Conservation (phyloP, 179 eudicot genomes). For the Monotropa hypopitys region DNA sequence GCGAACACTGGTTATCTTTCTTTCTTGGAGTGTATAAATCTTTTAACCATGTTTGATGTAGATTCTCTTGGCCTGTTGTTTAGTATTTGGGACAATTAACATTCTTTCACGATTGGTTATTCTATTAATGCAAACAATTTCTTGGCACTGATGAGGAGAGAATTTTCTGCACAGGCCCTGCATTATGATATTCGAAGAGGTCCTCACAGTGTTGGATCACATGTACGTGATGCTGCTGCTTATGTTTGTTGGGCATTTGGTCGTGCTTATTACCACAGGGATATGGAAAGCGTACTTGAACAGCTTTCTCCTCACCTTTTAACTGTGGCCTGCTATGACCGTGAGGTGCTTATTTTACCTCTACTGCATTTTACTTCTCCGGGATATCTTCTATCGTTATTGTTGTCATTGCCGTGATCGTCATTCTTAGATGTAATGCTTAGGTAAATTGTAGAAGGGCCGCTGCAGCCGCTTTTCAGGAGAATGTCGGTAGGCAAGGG, state of each 20-base stretch:
- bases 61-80: background rate
- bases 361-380: background rate
- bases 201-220: conserved; percentile 97
- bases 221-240: conserved; percentile 99
- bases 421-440: conserved; percentile 12
- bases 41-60: background rate
- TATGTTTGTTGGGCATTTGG: conserved; percentile 99
- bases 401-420: conserved; percentile 8
- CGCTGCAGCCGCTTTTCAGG: conserved; percentile 99
- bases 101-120: background rate
- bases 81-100: background rate
- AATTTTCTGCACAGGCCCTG: conserved; percentile 45
- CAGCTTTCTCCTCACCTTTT: conserved; percentile 88
- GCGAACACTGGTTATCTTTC: background rate
- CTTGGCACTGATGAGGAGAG: background rate
- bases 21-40: background rate
- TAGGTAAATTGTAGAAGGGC: conserved; percentile 99
- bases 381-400: conserved; percentile 4
- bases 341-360: conserved; percentile 50
- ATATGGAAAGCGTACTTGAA: conserved; percentile 68
- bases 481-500: conserved; percentile 97
- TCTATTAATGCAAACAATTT: background rate
- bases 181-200: conserved; percentile 98
- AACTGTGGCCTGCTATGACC: conserved; percentile 93
- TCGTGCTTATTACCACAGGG: conserved; percentile 75